Evolutionary conservation across 169 alveolate species (phyloP).

Genomic region (Cryptosporidium ryanae): DNA sequence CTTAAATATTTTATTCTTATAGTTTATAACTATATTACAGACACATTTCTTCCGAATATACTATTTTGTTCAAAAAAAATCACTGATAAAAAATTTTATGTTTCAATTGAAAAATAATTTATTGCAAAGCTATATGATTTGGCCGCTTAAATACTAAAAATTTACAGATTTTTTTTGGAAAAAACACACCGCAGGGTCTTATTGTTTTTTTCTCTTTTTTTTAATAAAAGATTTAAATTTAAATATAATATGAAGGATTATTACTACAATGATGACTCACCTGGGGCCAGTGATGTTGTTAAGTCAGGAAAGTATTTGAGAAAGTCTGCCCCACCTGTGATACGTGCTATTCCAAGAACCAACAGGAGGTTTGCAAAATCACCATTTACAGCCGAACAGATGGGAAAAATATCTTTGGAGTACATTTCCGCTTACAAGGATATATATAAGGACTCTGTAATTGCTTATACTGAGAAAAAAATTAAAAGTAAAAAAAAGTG

Average conservation of each 20-base stretch:
- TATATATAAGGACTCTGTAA: slow-evolving; percentile 44
- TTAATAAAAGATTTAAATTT: no score
- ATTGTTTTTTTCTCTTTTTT: no score
- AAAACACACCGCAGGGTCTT: no score
- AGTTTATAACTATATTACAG: no score
- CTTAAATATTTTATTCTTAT: no score
- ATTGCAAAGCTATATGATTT: no score
- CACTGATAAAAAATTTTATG: no score
- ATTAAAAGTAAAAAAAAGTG: slow-evolving; percentile 64
- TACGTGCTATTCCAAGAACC: slow-evolving; percentile 56
- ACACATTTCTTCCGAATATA: no score
- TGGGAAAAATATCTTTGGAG: slow-evolving; percentile 34
- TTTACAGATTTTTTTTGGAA: no score
- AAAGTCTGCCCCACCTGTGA: slow-evolving; percentile 70
- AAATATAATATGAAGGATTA: slow-evolving; percentile 25
- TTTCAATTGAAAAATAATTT: no score
- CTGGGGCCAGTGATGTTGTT: slow-evolving; percentile 34
- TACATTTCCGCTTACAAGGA: slow-evolving; percentile 35
- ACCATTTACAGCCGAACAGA: slow-evolving; percentile 53
- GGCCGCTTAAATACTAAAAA: no score
- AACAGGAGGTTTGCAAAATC: slow-evolving; percentile 51
- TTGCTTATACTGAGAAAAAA: slow-evolving; percentile 61
- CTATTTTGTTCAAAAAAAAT: no score
- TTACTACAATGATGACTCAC: slow-evolving; percentile 39
- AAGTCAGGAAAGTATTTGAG: slow-evolving; percentile 33